These are phyloP conservation scores for Phytophthora fragariaefolia DNA, from an alignment of 352 stramenopile genomes.

Conservation along the genomic window DNA sequence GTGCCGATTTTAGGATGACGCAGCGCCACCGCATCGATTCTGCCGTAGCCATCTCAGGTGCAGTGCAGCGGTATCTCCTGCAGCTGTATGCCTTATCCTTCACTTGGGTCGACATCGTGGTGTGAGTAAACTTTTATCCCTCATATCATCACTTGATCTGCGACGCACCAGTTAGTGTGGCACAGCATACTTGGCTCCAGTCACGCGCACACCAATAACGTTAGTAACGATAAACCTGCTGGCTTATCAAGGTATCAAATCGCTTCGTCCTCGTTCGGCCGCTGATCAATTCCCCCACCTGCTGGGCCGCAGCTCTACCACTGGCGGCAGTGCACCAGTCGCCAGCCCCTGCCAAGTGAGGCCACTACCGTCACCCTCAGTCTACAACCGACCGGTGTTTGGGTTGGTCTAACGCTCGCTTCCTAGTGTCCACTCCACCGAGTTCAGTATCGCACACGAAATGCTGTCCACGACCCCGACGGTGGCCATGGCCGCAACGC, in stretches of 20 bases:
- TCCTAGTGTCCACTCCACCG: background rate
- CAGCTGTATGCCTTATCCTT: background rate
- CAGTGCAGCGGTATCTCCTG: background rate
- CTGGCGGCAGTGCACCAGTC: too few species aligned
- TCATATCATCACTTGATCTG: constrained; percentile 23
- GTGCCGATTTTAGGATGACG: constrained; percentile 45
- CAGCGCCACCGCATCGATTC: constrained; percentile 7
- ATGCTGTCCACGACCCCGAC: constrained; percentile 7
- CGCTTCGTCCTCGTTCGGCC: background rate
- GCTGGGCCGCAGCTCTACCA: background rate
- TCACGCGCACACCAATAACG: constrained; percentile 16
- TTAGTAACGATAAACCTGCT: background rate
- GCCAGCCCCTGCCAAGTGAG: background rate
- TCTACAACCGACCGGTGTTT: background rate
- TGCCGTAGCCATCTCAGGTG: constrained; percentile 15
- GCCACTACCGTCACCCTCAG: background rate
- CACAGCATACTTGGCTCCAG: constrained; percentile 8
- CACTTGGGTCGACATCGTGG: constrained; percentile 1
- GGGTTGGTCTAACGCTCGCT: background rate
- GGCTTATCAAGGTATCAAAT: background rate
- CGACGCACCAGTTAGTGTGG: constrained; percentile 30
- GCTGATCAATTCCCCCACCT: background rate
- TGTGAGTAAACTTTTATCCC: constrained; percentile 17
- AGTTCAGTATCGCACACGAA: background rate
- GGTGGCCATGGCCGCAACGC: constrained; percentile 10